A percentile compares a stretch with the other conserved stretches of the same genome.
These are phyloP conservation scores for Globisporangium mamillatum DNA, from an alignment of 352 stramenopile genomes.

Conservation along the genomic window DNA sequence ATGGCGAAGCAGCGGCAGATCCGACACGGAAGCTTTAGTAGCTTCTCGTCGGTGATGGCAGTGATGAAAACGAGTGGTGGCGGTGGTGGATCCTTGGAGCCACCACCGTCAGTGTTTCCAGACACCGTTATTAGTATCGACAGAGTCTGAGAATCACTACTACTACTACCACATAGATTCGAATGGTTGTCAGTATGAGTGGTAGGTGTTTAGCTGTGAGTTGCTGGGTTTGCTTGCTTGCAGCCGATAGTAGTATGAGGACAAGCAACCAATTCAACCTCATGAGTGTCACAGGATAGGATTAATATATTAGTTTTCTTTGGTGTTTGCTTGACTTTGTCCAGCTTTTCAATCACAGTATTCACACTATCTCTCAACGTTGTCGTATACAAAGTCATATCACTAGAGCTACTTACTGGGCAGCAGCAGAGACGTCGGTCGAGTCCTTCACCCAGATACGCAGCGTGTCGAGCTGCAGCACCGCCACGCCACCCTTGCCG, in stretches of 20 bases:
- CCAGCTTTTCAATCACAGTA: too few species aligned
- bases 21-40: constrained; percentile 1
- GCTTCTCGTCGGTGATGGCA: too few species aligned
- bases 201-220: too few species aligned
- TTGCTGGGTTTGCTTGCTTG: too few species aligned
- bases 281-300: too few species aligned
- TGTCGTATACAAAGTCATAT: neutral
- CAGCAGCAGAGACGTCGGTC: neutral
- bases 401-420: neutral
- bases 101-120: neutral
- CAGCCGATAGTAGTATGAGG: too few species aligned
- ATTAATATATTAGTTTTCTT: too few species aligned
- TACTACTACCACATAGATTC: too few species aligned
- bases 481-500: constrained; percentile 13
- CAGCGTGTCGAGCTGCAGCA: constrained; percentile 54
- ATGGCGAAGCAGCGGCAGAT: constrained; percentile 1
- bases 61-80: too few species aligned
- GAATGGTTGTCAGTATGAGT: too few species aligned
- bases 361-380: neutral
- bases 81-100: neutral
- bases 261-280: too few species aligned
- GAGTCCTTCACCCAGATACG: constrained; percentile 72
- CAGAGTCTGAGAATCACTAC: neutral
- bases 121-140: neutral
- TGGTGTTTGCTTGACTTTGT: too few species aligned